These are phyloP conservation scores for Circinella umbellata DNA, from an alignment of 371 early-diverging fungal genomes.

Conservation along the genomic window DNA sequence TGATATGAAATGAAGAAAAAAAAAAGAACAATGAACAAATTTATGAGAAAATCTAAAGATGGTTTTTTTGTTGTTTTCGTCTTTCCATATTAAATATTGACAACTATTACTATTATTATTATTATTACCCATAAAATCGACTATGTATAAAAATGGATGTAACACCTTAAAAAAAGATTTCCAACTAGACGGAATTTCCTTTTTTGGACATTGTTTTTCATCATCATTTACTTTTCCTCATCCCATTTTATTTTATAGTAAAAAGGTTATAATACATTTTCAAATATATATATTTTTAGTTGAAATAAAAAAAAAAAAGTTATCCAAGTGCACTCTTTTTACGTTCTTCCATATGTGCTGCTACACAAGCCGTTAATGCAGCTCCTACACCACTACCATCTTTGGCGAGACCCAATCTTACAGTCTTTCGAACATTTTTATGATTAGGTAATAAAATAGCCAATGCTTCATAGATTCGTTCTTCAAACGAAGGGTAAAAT, in stretches of 20 bases:
- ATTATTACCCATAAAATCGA: too few relatives aligned
- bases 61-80: slow-evolving; percentile 20
- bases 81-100: slow-evolving; percentile 16
- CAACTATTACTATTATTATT: neutral
- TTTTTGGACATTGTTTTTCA: slow-evolving; percentile 20
- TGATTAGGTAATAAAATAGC: slow-evolving; percentile 62
- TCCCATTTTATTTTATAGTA: slow-evolving; percentile 1
- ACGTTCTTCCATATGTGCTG: slow-evolving; percentile 37
- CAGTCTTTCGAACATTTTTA: slow-evolving; percentile 52
- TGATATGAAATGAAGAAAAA: too few relatives aligned
- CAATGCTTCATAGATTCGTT: slow-evolving; percentile 77
- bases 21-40: too few relatives aligned
- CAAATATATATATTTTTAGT: too few relatives aligned
- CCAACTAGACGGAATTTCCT: slow-evolving; percentile 6
- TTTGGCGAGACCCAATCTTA: slow-evolving; percentile 63
- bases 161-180: neutral
- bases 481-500: slow-evolving; percentile 90
- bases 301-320: neutral
- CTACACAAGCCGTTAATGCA: slow-evolving; percentile 56
- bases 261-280: neutral
- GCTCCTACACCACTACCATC: slow-evolving; percentile 60
- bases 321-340: slow-evolving; percentile 10
- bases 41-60: neutral
- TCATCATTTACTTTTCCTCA: too few relatives aligned
- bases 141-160: slow-evolving; percentile 3